These are phyloP conservation scores for Schwanniomyces yamadae DNA, from an alignment of 805 yeast species.

Conservation along the genomic window DNA sequence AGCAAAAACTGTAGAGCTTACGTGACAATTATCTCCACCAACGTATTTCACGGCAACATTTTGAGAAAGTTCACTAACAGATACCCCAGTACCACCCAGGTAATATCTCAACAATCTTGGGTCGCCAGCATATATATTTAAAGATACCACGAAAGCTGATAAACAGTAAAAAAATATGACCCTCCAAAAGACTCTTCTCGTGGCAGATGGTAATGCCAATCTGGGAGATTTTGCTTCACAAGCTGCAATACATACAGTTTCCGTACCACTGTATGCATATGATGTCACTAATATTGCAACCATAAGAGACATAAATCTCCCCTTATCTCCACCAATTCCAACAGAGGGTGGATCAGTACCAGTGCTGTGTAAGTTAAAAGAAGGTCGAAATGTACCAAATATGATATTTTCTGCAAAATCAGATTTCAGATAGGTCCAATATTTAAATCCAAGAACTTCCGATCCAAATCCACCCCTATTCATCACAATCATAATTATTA, in stretches of 20 bases:
- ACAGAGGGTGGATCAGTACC: constrained; percentile 48
- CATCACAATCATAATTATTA: constrained; percentile 62
- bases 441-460: constrained; percentile 58
- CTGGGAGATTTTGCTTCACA: constrained; percentile 85
- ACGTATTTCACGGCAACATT: constrained; percentile 32
- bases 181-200: constrained; percentile 71
- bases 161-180: constrained; percentile 63
- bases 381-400: constrained; percentile 73
- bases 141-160: constrained; percentile 65
- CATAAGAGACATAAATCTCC: constrained; percentile 59
- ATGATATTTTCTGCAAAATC: constrained; percentile 46
- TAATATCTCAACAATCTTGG: constrained; percentile 64
- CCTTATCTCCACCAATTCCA: constrained; percentile 63
- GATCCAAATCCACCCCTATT: constrained; percentile 58
- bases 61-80: constrained; percentile 15
- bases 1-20: constrained; percentile 23
- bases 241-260: constrained; percentile 78
- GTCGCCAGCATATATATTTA: constrained; percentile 76
- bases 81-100: constrained; percentile 33
- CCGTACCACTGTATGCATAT: constrained; percentile 80
- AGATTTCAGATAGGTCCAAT: constrained; percentile 60
- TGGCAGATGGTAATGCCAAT: constrained; percentile 72
- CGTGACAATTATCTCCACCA: constrained; percentile 36
- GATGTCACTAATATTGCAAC: constrained; percentile 65
- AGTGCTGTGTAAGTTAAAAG: constrained; percentile 62